These are phyloP conservation scores for Gossypium rotundifolium DNA, from an alignment of 345 rosid genomes.

Conservation along the genomic window DNA sequence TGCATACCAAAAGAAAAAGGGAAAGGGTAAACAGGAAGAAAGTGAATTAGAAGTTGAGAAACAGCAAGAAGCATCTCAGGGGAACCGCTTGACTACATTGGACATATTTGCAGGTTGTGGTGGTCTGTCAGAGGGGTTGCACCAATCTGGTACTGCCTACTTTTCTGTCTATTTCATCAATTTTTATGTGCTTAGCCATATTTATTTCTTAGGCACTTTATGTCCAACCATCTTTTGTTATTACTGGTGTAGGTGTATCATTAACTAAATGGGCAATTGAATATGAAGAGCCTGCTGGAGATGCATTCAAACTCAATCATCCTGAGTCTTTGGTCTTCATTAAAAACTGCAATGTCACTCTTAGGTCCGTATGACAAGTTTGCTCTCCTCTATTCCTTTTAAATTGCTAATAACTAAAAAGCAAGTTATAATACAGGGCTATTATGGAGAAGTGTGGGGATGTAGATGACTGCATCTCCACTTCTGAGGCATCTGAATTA, in stretches of 20 bases:
- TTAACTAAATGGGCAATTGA: conserved; percentile 84
- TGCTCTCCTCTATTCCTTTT: neutral
- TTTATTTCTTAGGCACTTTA: neutral
- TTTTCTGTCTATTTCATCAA: neutral
- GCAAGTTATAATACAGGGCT: conserved; percentile 39
- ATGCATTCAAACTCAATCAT: conserved; percentile 66
- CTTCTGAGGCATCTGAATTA: conserved; percentile 57
- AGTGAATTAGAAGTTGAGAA: conserved; percentile 23
- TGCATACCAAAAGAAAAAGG: conserved; percentile 62
- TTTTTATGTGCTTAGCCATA: neutral
- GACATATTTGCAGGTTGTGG: conserved; percentile 81
- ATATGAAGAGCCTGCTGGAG: conserved; percentile 88
- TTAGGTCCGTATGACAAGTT: conserved; percentile 30
- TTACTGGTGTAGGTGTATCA: conserved; percentile 46
- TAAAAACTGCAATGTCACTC: conserved; percentile 83
- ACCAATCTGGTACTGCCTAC: conserved; percentile 31
- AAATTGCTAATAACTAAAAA: neutral
- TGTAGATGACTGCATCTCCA: conserved; percentile 70
- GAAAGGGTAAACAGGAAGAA: conserved; percentile 56
- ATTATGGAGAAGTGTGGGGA: conserved; percentile 77
- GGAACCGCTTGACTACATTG: conserved; percentile 37
- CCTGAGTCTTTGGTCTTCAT: conserved; percentile 60
- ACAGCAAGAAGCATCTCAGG: conserved; percentile 23
- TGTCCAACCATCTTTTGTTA: neutral
- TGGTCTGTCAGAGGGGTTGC: conserved; percentile 61